A percentile compares a stretch with the other conserved stretches of the same genome.
These are phyloP conservation scores for Neurospora intermedia DNA, from an alignment of 495 filamentous ascomycete species.

Conservation along the genomic window DNA sequence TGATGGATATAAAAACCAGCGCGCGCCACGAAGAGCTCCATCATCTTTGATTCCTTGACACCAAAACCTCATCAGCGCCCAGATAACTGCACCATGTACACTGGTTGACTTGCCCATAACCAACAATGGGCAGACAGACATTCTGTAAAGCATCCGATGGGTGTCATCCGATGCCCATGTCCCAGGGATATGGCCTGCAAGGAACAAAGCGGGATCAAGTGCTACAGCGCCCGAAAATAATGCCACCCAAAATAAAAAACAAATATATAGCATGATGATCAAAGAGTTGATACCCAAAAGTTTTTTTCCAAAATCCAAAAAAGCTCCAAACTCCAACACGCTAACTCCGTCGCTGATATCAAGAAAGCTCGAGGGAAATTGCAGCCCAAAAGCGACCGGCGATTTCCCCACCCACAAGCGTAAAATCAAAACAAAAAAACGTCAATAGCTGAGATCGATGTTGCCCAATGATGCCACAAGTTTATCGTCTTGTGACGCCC, in stretches of 20 bases:
- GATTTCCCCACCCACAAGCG: neutral
- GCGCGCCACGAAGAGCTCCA: neutral
- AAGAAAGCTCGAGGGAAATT: constrained; percentile 5
- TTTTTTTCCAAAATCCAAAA: constrained; percentile 3
- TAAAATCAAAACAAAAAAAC: constrained; percentile 6
- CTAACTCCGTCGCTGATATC: constrained; percentile 29
- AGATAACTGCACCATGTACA: neutral
- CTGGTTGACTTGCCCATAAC: neutral
- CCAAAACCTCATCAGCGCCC: neutral
- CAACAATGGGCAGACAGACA: neutral
- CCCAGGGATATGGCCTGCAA: neutral
- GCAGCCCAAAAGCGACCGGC: neutral
- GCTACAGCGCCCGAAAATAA: neutral
- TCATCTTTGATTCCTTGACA: neutral
- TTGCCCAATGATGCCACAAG: constrained; percentile 21
- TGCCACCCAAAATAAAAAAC: constrained; percentile 1
- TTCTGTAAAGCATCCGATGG: neutral
- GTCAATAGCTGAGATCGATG: constrained; percentile 30
- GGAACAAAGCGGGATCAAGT: neutral
- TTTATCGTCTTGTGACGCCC: constrained; percentile 23
- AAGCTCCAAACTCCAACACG: constrained; percentile 19
- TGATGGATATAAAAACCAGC: neutral
- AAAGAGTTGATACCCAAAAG: constrained; percentile 1
- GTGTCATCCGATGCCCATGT: neutral
- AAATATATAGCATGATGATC: neutral